Base-by-base conservation (phyloP, 768 basidiomycete species). In the Boletus edulis region DNA sequence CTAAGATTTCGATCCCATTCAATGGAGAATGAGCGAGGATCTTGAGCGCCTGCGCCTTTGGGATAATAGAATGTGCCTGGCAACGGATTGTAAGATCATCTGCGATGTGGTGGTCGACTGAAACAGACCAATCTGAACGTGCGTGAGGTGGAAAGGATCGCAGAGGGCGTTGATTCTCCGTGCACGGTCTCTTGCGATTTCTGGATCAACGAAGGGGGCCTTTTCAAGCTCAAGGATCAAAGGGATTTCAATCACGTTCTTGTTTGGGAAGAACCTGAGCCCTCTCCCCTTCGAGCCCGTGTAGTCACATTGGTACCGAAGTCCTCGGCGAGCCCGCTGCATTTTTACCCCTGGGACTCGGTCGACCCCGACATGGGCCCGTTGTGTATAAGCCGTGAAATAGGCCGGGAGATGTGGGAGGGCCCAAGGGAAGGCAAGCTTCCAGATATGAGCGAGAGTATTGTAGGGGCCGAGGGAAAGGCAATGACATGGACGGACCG, bases 1-100 rank as follows among this genome's bases (percentile, higher is more conserved):
- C 71, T 66, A 55, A 81, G 84, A 38, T 81, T 72, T 39, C 76
- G 70, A 51, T 87, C 81, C 79, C 83, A 89, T 69, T 92, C 91
- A 5, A 84, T 72, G 0, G 88, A 91, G 66, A 87, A 92, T 3
- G 76, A 73, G 10, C 83, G 80, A 17, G 76, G 68, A 17, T 62
- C 61, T 42, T 69, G 69, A 9, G 64, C 71, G 9, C 58, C 27
- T 29, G 67, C 62, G 39, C 32, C 45, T n/a, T 18, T 27, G 3
- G 69, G 61, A 13, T 60, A 65, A 53, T 73, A 72, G 34, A 69
- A 72, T 7, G 48, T 58, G 11, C 70, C 70, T 71, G 24, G 24
- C 27, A 27, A 32, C 22, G 10, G 29, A 58, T 18, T 32, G 14
- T 38, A 38, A 60, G 51, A 32, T n/a, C 14, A 15, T 39, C 38